phyloP scores from a whole-genome alignment of 2,329 filamentous ascomycete genomes.

The Westerdykella aurantiaca region DNA sequence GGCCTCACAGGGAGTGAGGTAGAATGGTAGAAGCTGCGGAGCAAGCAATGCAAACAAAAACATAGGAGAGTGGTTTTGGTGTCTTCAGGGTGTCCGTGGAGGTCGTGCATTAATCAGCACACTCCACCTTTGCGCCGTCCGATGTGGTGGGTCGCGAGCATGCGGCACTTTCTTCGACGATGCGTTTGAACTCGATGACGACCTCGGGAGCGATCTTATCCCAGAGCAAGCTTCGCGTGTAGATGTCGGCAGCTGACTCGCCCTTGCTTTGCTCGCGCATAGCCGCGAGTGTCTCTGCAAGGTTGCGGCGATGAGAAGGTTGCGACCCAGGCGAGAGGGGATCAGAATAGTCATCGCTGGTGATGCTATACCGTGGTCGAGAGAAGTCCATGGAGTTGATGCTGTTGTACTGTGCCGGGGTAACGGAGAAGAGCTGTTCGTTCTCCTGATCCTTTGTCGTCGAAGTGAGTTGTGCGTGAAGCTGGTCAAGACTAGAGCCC shows the following conservation, averaged over 20 bases:
- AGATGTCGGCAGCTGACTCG: conserved; percentile 72
- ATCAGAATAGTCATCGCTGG: conserved; percentile 42
- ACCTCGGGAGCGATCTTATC: conserved; percentile 90
- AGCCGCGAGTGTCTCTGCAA: conserved; percentile 72
- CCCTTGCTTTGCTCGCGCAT: conserved; percentile 70
- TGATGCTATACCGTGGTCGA: conserved; percentile 43
- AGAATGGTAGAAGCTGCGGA: conserved; percentile 25
- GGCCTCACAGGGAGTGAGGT: conserved; percentile 20
- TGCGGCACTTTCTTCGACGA: conserved; percentile 68
- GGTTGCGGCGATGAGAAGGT: conserved; percentile 61
- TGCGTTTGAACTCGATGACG: conserved; percentile 84
- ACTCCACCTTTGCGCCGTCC: conserved; percentile 11
- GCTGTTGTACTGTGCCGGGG: conserved; percentile 80
- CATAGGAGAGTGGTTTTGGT: conserved; percentile 16
- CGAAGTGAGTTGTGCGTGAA: conserved; percentile 43
- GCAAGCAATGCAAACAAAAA: conserved; percentile 24
- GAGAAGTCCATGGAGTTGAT: conserved; percentile 71
- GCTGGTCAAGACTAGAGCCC: conserved; percentile 33
- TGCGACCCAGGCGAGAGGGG: conserved; percentile 35
- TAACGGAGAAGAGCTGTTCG: conserved; percentile 82
- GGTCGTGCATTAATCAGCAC: conserved; percentile 1
- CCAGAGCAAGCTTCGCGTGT: conserved; percentile 88
- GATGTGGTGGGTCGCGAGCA: conserved; percentile 31
- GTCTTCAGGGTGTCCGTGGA: conserved; percentile 21
- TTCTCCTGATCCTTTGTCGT: conserved; percentile 80